Base-by-base conservation (phyloP, 495 filamentous ascomycete species). In the Penicillium flavigenum region DNA sequence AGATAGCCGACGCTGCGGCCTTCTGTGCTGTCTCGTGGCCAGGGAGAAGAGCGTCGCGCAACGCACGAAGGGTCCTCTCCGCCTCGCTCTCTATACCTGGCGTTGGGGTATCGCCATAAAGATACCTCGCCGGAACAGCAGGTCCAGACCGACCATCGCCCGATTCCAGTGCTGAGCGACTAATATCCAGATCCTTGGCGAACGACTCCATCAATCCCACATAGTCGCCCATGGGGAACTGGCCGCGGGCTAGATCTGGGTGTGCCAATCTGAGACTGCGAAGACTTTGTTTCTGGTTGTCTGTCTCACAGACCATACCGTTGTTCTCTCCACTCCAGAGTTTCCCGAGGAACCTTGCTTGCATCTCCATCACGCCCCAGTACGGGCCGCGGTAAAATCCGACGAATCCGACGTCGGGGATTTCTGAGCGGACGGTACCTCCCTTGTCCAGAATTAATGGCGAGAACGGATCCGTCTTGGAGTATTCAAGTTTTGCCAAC, bases 311-410 rank as follows among this genome's bases (percentile, higher is more conserved):
- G 6, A 43, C 7, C 3, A 8, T 42, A 20, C 50, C 27, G 36
- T 59, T 47, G 0, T 45, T 56, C 12, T 20, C 31, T 48, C 45
- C 62, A 2, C 51, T 19, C 77, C 83, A 84, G 16, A 64, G 49
- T 5, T 66, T 54, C 0, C 79, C 79, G 3, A 94, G 64, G 55
- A 86, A 83, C 14, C 85, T 82, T 0, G 90, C 88, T 70, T 96
- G 92, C 83, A 91, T 86, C 64, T 96, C 91, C 80, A 93, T 88
- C 1, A 89, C 81, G 0, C 87, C 88, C 88, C 90, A 96, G 70
- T 88, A 96, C 0, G 91, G 89, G 1, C 89, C 88, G 36, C 89
- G 82, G 67, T 96, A 93, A 70, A 93, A 88, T 5, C 92, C 92
- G 0, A 95, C 85, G 57, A 96, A 96, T 0, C 88, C 89, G 1